phyloP scores from a whole-genome alignment of 2,329 filamentous ascomycete genomes.

The Pleomassaria siparia region DNA sequence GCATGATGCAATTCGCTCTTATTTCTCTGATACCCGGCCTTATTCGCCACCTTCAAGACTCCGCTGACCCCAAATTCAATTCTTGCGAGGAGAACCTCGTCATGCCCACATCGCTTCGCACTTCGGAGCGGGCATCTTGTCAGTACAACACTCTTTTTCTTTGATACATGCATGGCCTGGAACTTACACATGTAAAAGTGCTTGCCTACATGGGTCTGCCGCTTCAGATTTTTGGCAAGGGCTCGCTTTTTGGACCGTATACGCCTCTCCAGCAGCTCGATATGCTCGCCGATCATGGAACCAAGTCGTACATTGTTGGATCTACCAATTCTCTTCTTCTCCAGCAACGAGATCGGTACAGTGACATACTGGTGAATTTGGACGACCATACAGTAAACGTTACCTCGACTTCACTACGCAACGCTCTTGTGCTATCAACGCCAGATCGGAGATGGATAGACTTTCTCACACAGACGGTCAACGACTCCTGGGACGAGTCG shows the following conservation, averaged over 20 bases:
- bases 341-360: slow-evolving; percentile 93
- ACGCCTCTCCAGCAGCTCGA: slow-evolving; percentile 96
- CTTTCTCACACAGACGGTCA: slow-evolving; percentile 86
- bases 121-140: slow-evolving; percentile 85
- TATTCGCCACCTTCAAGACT: slow-evolving; percentile 88
- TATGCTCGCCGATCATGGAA: slow-evolving; percentile 86
- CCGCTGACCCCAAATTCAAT: slow-evolving; percentile 90
- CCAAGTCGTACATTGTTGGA: slow-evolving; percentile 95
- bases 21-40: slow-evolving; percentile 93
- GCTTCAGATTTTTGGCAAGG: slow-evolving; percentile 93
- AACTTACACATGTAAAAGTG: slow-evolving; percentile 51
- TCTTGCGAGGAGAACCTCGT: slow-evolving; percentile 73
- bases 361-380: slow-evolving; percentile 93
- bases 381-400: slow-evolving; percentile 87
- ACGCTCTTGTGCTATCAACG: slow-evolving; percentile 75
- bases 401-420: slow-evolving; percentile 74
- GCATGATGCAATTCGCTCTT: slow-evolving; percentile 98
- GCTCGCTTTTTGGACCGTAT: slow-evolving; percentile 93
- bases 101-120: slow-evolving; percentile 81
- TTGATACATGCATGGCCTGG: neutral
- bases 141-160: slow-evolving; percentile 29
- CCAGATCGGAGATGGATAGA: slow-evolving; percentile 97
- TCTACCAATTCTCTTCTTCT: slow-evolving; percentile 93
- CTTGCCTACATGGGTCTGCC: slow-evolving; percentile 93
- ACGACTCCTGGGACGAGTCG: slow-evolving; percentile 92